Evolutionary conservation across 2,329 filamentous ascomycete species (phyloP), one percentile per base, ranked within the genome.

Genomic region (Epichloe elymi): DNA sequence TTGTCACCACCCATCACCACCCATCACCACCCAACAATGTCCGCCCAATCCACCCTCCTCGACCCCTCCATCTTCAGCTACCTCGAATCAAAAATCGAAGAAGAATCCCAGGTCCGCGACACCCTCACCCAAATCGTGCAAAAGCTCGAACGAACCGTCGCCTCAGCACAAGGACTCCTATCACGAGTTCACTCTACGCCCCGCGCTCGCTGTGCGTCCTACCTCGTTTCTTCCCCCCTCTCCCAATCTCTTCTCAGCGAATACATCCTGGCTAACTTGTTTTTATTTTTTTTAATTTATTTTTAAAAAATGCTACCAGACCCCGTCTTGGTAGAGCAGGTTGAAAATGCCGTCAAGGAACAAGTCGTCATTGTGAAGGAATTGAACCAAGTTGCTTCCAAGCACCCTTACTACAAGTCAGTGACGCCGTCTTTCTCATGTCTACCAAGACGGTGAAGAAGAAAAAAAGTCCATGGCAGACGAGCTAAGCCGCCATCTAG

Each of bases 341-440:
- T 88, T 1, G 79, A 88, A 54, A 78, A 79, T n/a, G 73, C 72
- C 52, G 86, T 97, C 64, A 72, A 78, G 56, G 78, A 85, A 37
- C 82, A 95, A 65, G 77, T 86, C 51, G 73, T 80, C 46, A 85
- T 83, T 43, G 77, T 96, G 44, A 70, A 73, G 52, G 80, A 83
- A 58, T 79, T 98, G 43, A 78, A 80, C 54, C 70, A 75, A 50
- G 78, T 87, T 50, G 88, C 90, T 2, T 90, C 88, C 26, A 78
- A 86, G 65, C 85, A 94, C 61, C 91, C 93, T 0, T 98, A 97
- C 74, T 98, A 97, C 81, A 96, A 95, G 78, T 96, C 63, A 54
- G 14, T 26, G 14, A 10, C 37, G 45, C 45, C 37, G 45, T 44
- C 49, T 26, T 43, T 35, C 5, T 35, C 15, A 43, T 15, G 3